Evolutionary conservation across 352 stramenopile genomes (phyloP).

Genomic region (Globisporangium solare): DNA sequence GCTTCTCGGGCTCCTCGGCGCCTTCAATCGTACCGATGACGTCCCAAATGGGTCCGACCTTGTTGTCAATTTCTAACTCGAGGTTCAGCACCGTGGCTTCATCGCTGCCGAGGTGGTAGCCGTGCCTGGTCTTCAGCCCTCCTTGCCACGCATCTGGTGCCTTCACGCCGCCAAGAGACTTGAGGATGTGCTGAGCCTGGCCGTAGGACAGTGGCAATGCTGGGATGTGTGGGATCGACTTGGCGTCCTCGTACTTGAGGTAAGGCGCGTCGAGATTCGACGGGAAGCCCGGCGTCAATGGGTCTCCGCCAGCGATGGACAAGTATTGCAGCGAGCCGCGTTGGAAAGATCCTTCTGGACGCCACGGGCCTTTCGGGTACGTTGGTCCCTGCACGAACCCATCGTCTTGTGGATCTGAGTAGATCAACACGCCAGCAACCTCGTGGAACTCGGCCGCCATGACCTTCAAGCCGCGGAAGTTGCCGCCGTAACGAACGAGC

Average conservation of each 20-base stretch:
- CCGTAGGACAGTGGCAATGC: conserved; percentile 73
- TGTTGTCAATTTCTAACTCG: conserved; percentile 74
- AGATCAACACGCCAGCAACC: conserved; percentile 82
- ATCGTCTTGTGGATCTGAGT: conserved; percentile 86
- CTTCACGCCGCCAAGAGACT: conserved; percentile 48
- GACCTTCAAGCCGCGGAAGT: conserved; percentile 78
- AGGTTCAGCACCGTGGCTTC: conserved; percentile 53
- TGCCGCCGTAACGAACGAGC: conserved; percentile 76
- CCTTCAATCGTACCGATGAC: conserved; percentile 81
- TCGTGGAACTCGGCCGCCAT: conserved; percentile 77
- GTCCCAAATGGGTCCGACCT: conserved; percentile 79
- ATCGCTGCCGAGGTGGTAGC: conserved; percentile 75
- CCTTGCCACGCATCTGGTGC: conserved; percentile 58
- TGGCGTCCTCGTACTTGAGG: conserved; percentile 40
- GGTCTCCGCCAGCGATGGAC: conserved; percentile 70
- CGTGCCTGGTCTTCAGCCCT: conserved; percentile 42
- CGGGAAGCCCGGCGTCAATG: conserved; percentile 42
- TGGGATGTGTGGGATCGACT: conserved; percentile 62
- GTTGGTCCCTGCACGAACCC: conserved; percentile 54
- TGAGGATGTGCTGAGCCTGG: conserved; percentile 74
- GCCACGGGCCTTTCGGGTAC: conserved; percentile 82
- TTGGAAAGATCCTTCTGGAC: conserved; percentile 74
- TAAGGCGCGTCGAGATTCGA: conserved; percentile 37
- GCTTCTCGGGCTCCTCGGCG: conserved; percentile 45
- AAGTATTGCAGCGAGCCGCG: conserved; percentile 83